phyloP scores from a whole-genome alignment of 495 filamentous ascomycete genomes.

The Lasiosphaeria miniovina region DNA sequence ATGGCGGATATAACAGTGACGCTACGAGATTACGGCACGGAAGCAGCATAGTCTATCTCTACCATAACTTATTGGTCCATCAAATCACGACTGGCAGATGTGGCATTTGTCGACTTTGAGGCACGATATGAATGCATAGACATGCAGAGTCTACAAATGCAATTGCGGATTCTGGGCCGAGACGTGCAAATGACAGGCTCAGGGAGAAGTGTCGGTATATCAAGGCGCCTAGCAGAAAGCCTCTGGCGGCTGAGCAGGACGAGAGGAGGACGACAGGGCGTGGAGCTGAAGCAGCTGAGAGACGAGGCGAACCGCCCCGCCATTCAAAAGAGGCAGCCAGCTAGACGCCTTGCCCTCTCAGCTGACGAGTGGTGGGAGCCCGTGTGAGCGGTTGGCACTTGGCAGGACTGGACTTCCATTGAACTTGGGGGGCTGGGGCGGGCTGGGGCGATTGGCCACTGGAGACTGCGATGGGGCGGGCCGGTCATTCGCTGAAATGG shows the following conservation, averaged over 20 bases:
- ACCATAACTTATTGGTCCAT: not conserved
- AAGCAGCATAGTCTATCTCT: not conserved
- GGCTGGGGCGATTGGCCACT: not conserved
- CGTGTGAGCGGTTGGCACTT: not conserved
- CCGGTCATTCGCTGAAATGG: not conserved
- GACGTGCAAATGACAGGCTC: not conserved
- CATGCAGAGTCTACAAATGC: not conserved
- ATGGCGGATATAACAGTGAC: not conserved
- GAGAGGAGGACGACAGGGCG: conserved; percentile 6
- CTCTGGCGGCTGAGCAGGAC: not conserved
- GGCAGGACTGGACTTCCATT: not conserved
- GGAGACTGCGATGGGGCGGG: not conserved
- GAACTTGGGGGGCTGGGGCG: not conserved
- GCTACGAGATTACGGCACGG: not conserved
- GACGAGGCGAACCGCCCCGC: conserved; percentile 12
- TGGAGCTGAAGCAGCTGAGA: conserved; percentile 21
- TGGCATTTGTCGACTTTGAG: not conserved
- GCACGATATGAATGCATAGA: not conserved
- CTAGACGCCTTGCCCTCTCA: conserved; percentile 7
- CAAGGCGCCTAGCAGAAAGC: not conserved
- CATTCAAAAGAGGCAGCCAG: conserved; percentile 6
- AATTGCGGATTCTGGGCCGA: not conserved
- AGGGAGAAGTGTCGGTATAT: not conserved
- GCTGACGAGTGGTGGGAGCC: not conserved
- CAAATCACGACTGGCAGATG: not conserved